These are phyloP conservation scores for Saxophila tyrrhenica DNA, from an alignment of 495 filamentous ascomycete species.

Conservation along the genomic window DNA sequence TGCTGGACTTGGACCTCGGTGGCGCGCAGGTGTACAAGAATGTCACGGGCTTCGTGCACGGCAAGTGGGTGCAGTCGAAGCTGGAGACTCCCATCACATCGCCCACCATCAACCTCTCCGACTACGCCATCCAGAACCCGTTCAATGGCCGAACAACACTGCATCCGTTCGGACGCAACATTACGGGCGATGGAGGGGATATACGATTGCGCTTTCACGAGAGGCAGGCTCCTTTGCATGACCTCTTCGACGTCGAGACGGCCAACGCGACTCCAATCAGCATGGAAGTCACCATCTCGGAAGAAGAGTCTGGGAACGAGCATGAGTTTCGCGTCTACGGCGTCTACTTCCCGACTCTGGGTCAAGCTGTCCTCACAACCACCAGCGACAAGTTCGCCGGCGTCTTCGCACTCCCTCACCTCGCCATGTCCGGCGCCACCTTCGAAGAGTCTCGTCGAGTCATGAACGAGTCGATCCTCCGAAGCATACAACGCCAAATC, in stretches of 20 bases:
- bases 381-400: constrained; percentile 88
- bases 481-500: constrained; percentile 52
- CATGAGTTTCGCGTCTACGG: constrained; percentile 70
- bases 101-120: constrained; percentile 41
- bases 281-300: constrained; percentile 57
- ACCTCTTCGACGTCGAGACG: neutral
- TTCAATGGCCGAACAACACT: constrained; percentile 11
- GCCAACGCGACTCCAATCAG: constrained; percentile 39
- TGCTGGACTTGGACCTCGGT: constrained; percentile 2
- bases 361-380: constrained; percentile 68
- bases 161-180: constrained; percentile 22
- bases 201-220: constrained; percentile 22
- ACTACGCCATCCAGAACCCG: constrained; percentile 29
- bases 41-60: constrained; percentile 62
- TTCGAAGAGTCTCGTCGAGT: constrained; percentile 56
- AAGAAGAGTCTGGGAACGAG: constrained; percentile 53
- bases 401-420: constrained; percentile 77
- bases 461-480: constrained; percentile 58
- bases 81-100: constrained; percentile 29
- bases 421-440: constrained; percentile 52
- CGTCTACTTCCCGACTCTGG: constrained; percentile 67
- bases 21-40: constrained; percentile 60
- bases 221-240: neutral
- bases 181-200: constrained; percentile 25
- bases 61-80: constrained; percentile 59